A percentile compares a stretch with the other conserved stretches of the same genome.
Evolutionary conservation across 768 basidiomycete genomes (phyloP).

Genomic region (Lactarius sanguifluus): DNA sequence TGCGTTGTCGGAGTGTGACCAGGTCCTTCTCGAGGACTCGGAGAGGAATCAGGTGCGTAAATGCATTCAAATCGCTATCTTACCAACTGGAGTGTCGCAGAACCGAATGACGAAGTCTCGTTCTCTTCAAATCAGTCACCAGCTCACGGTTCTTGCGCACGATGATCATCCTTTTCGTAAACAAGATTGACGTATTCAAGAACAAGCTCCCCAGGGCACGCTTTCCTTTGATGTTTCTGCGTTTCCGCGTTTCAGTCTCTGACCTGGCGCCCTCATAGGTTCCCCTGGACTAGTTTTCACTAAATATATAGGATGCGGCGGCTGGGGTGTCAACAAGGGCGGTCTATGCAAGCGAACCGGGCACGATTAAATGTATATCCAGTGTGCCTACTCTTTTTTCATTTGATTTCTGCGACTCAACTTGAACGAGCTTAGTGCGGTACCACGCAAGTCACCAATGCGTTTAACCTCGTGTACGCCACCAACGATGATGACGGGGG

Average conservation of each 20-base stretch:
- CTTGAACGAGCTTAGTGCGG: too few species aligned
- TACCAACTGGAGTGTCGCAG: conserved; percentile 37
- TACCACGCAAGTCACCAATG: too few species aligned
- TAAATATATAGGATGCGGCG: too few species aligned
- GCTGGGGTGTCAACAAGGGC: too few species aligned
- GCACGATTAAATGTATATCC: too few species aligned
- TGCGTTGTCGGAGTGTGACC: conserved; percentile 73
- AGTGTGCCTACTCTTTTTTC: too few species aligned
- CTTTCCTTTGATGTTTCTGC: background rate
- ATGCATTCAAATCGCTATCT: background rate
- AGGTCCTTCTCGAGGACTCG: conserved; percentile 67
- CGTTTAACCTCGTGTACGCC: too few species aligned
- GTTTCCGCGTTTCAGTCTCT: too few species aligned
- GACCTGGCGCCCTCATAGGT: conserved; percentile 42
- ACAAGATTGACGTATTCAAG: conserved; percentile 79
- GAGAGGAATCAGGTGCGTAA: conserved; percentile 59
- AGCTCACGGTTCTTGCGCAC: conserved; percentile 74
- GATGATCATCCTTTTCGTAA: conserved; percentile 65
- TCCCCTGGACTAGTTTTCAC: conserved; percentile 50
- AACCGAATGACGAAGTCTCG: conserved; percentile 75
- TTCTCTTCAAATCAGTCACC: conserved; percentile 75
- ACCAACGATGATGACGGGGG: too few species aligned
- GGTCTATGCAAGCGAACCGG: too few species aligned
- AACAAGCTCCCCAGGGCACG: conserved; percentile 59
- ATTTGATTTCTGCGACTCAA: too few species aligned